phyloP scores from a whole-genome alignment of 2,329 filamentous ascomycete genomes.

The Colletotrichum lupini region DNA sequence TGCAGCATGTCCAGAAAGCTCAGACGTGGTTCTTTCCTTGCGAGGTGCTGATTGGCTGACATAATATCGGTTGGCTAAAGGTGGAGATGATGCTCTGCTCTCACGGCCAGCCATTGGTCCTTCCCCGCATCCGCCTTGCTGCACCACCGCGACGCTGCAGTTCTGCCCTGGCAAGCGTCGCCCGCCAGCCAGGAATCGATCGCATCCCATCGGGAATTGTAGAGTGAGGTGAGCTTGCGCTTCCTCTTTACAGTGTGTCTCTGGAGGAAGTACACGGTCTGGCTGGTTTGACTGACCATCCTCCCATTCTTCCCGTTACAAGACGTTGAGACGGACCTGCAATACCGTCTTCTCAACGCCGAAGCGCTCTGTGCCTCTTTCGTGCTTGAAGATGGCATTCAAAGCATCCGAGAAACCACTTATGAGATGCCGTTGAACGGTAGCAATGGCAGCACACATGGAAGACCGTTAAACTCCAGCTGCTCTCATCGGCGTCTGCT shows the following conservation, averaged over 20 bases:
- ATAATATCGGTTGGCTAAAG: neutral
- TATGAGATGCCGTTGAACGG: neutral
- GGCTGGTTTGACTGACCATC: neutral
- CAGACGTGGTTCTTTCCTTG: constrained; percentile 8
- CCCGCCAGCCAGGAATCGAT: neutral
- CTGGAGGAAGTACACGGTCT: neutral
- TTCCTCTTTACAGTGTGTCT: constrained; percentile 2
- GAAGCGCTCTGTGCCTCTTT: constrained; percentile 22
- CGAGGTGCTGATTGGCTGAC: neutral
- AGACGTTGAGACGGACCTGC: constrained; percentile 28
- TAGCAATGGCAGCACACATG: neutral
- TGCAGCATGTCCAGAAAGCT: constrained; percentile 24
- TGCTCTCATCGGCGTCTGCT: neutral
- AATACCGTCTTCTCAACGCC: constrained; percentile 1
- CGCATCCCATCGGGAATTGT: constrained; percentile 8
- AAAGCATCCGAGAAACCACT: neutral
- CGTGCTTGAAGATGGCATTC: neutral
- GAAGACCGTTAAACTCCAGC: neutral
- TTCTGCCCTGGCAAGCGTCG: constrained; percentile 11
- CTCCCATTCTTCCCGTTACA: neutral
- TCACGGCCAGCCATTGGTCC: constrained; percentile 8
- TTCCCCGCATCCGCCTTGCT: constrained; percentile 30
- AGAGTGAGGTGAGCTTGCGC: neutral
- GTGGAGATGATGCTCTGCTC: constrained; percentile 13
- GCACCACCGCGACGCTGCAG: constrained; percentile 9